These are phyloP conservation scores for Deuterostichococcus epilithicus DNA, from an alignment of 139 green algal genomes.

Conservation along the genomic window DNA sequence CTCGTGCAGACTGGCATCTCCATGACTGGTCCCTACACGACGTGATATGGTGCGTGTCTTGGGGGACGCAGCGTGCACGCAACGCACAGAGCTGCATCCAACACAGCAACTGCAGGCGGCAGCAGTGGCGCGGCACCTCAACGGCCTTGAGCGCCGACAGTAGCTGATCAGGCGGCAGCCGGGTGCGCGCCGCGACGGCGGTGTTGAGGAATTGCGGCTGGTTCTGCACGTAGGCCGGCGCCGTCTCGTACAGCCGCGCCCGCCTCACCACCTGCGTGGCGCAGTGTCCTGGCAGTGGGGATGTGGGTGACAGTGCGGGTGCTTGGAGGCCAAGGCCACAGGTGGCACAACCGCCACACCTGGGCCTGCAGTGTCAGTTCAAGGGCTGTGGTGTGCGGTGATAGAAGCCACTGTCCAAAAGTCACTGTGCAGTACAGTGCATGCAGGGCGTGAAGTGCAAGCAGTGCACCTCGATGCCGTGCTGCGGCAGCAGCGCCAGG, in stretches of 20 bases:
- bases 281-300: background rate
- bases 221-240: slow-evolving; percentile 74
- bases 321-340: background rate
- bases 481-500: slow-evolving; percentile 10
- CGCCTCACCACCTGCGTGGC: slow-evolving; percentile 50
- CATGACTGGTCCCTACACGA: slow-evolving; percentile 21
- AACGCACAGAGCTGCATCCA: no score
- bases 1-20: no score
- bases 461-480: slow-evolving; percentile 13
- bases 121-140: slow-evolving; percentile 41
- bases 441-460: background rate
- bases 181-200: slow-evolving; percentile 61
- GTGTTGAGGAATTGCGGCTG: slow-evolving; percentile 88
- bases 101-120: no score
- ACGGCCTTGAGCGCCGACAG: slow-evolving; percentile 70
- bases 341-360: background rate
- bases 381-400: background rate
- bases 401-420: background rate
- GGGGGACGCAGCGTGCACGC: no score
- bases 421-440: background rate
- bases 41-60: no score
- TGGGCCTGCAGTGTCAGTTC: background rate
- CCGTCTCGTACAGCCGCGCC: slow-evolving; percentile 84
- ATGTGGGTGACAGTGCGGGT: background rate
- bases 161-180: slow-evolving; percentile 54